phyloP scores from a whole-genome alignment of 345 rosid genomes.

The Iberis pinnata region DNA sequence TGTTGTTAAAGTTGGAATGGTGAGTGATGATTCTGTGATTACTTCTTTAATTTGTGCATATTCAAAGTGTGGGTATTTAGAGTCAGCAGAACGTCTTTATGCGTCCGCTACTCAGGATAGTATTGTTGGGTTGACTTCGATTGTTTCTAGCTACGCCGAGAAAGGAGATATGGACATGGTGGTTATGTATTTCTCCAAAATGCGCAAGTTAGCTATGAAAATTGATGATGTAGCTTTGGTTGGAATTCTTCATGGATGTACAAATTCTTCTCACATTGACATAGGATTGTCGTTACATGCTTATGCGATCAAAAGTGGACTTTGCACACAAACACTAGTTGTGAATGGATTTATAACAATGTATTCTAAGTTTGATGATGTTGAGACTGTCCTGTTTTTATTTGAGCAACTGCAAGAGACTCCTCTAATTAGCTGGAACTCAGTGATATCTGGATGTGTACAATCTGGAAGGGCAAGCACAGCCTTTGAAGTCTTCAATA shows the following conservation, averaged over 20 bases:
- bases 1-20: slow-evolving; percentile 46
- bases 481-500: slow-evolving; percentile 46
- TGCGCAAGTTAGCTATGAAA: slow-evolving; percentile 42
- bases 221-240: slow-evolving; percentile 70
- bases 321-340: slow-evolving; percentile 40
- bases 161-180: slow-evolving; percentile 38
- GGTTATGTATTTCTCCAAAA: slow-evolving; percentile 39
- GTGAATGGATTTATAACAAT: slow-evolving; percentile 68
- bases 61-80: slow-evolving; percentile 37
- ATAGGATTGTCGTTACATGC: slow-evolving; percentile 56
- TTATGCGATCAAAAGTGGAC: slow-evolving; percentile 52
- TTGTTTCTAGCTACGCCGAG: slow-evolving; percentile 57
- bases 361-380: slow-evolving; percentile 51
- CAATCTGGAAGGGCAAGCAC: slow-evolving; percentile 55
- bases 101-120: slow-evolving; percentile 35
- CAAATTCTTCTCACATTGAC: slow-evolving; percentile 30
- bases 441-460: slow-evolving; percentile 68
- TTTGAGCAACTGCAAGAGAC: slow-evolving; percentile 46
- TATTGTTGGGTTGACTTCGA: slow-evolving; percentile 61
- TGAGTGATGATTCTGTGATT: slow-evolving; percentile 36
- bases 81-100: slow-evolving; percentile 48
- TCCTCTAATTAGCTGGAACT: slow-evolving; percentile 67
- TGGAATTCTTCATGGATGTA: slow-evolving; percentile 58
- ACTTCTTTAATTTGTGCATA: slow-evolving; percentile 69
- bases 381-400: slow-evolving; percentile 43